These are phyloP conservation scores for Leucocoprinus sp. DNA, from an alignment of 768 basidiomycete species.

Conservation along the genomic window DNA sequence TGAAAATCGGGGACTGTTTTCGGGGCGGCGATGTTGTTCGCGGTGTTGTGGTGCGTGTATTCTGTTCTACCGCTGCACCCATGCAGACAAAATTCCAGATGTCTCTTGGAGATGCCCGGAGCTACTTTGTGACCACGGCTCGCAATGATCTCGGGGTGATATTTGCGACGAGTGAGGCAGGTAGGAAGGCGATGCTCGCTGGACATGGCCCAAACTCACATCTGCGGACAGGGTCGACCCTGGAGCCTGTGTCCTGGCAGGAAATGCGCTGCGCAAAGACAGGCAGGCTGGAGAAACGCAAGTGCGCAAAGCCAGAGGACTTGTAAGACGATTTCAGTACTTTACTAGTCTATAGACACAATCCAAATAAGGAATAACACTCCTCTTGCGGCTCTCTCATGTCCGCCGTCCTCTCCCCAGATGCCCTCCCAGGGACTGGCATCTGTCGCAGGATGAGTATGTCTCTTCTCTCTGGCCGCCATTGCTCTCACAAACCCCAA, in stretches of 20 bases:
- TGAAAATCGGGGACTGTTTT: constrained; percentile 88
- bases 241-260: constrained; percentile 85
- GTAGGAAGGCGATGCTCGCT: constrained; percentile 27
- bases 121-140: constrained; percentile 88
- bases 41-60: constrained; percentile 65
- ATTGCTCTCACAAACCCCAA: constrained; percentile 14
- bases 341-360: background rate
- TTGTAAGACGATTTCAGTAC: constrained; percentile 26
- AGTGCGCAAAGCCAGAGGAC: constrained; percentile 79
- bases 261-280: constrained; percentile 86
- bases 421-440: constrained; percentile 50
- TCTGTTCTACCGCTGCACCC: background rate
- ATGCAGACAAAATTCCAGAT: constrained; percentile 40
- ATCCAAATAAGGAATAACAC: constrained; percentile 24
- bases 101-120: constrained; percentile 84
- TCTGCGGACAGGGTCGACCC: constrained; percentile 51
- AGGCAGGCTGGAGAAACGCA: constrained; percentile 70
- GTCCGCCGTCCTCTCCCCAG: constrained; percentile 60
- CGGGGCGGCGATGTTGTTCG: constrained; percentile 87
- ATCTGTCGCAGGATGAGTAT: constrained; percentile 67
- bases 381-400: constrained; percentile 23
- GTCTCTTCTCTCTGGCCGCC: constrained; percentile 16
- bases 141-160: constrained; percentile 88
- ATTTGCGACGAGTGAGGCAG: constrained; percentile 83
- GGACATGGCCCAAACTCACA: background rate